Conservation (phyloP, 2,329 filamentous ascomycete genomes). For the Ophiocordyceps unilateralis region DNA sequence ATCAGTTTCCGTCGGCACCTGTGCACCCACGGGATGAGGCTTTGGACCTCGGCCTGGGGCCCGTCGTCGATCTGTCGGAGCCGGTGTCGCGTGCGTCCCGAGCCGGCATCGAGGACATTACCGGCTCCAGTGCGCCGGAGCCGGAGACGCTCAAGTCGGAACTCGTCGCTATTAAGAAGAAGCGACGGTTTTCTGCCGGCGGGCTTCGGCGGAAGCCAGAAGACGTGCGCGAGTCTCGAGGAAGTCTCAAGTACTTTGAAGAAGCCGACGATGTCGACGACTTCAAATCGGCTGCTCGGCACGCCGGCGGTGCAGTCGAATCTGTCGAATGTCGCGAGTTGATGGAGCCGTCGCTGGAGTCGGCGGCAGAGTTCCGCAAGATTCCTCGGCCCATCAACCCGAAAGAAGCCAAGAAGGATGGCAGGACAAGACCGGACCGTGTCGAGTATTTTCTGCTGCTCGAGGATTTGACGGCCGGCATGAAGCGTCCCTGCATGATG, state of each 20-base stretch:
- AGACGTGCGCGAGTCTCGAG: conserved; percentile 52
- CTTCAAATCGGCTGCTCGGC: conserved; percentile 1
- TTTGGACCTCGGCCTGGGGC: conserved; percentile 14
- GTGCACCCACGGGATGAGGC: not conserved
- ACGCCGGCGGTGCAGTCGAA: not conserved
- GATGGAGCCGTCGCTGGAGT: conserved; percentile 13
- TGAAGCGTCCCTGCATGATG: conserved; percentile 92
- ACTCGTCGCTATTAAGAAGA: conserved; percentile 25
- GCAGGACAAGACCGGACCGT: conserved; percentile 46
- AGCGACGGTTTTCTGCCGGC: conserved; percentile 72
- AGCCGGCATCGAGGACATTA: conserved; percentile 32
- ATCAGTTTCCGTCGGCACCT: not conserved
- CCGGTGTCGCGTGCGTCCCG: conserved; percentile 10
- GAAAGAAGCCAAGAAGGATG: conserved; percentile 37
- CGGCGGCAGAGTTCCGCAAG: conserved; percentile 17
- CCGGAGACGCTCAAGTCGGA: conserved; percentile 33
- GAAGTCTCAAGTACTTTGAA: conserved; percentile 80
- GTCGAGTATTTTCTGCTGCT: conserved; percentile 87
- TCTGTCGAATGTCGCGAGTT: not conserved
- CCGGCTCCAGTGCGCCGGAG: conserved; percentile 48
- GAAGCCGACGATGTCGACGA: conserved; percentile 75
- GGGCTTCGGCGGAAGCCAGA: conserved; percentile 58
- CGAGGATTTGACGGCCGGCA: conserved; percentile 88
- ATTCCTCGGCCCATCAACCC: conserved; percentile 52
- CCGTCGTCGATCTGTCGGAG: conserved; percentile 7